Conservation (phyloP, 192 early-diverging fungal species). For the Cetraspora pellucida region DNA sequence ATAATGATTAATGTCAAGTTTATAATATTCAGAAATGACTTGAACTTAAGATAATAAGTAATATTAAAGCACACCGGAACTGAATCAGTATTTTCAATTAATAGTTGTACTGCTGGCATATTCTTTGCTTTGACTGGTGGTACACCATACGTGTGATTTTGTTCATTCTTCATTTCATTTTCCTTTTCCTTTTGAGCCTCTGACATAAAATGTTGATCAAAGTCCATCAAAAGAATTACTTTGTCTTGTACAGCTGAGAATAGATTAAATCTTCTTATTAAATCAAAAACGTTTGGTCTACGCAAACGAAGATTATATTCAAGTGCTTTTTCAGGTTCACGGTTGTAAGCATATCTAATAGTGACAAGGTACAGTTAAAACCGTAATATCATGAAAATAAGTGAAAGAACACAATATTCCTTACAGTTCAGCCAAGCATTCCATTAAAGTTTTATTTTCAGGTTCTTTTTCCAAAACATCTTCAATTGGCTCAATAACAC, state of each 20-base stretch:
- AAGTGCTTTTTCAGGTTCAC: slow-evolving; percentile 77
- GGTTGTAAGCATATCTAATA: slow-evolving; percentile 66
- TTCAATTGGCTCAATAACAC: slow-evolving; percentile 79
- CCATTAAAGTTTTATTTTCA: slow-evolving; percentile 62
- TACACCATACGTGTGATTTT: not conserved
- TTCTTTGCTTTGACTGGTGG: slow-evolving; percentile 33
- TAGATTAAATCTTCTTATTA: slow-evolving; percentile 77
- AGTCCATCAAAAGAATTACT: slow-evolving; percentile 79
- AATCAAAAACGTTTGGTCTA: slow-evolving; percentile 71
- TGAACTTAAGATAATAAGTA: not conserved
- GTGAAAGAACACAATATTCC: slow-evolving; percentile 26
- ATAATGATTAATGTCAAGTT: not conserved
- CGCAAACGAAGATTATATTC: slow-evolving; percentile 78
- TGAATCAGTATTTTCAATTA: slow-evolving; percentile 83
- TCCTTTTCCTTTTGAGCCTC: slow-evolving; percentile 46
- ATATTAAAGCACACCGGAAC: slow-evolving; percentile 62
- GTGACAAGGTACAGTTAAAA: not conserved
- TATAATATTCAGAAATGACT: not conserved
- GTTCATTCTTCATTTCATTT: slow-evolving; percentile 23
- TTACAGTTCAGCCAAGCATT: slow-evolving; percentile 77
- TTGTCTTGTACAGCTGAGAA: slow-evolving; percentile 80
- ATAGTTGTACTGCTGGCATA: slow-evolving; percentile 72
- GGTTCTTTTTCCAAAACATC: slow-evolving; percentile 61
- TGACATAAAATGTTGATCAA: slow-evolving; percentile 67
- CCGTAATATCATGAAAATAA: not conserved